Evolutionary conservation across 306 rosid genomes (phyloP), one percentile per base, ranked within the genome.

Genomic region (Sicyos edulis): DNA sequence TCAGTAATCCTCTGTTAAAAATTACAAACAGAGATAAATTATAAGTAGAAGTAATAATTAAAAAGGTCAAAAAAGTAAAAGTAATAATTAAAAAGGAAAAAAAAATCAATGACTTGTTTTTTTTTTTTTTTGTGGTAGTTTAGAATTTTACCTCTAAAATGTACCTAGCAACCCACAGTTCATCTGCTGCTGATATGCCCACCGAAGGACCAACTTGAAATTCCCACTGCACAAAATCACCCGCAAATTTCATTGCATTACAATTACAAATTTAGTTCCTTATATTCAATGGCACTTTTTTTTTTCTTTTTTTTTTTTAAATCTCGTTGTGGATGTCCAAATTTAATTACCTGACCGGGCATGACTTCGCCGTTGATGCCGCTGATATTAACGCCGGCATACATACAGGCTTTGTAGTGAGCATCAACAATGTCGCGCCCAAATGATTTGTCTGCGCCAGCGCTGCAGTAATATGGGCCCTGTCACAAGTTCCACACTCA

Each of bases 341-440:
- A 32, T 32, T 32, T 32, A 40, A 40, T 40, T 40, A 42, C 92
- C 66, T 88, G 92, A n/a, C 89, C 88, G 0, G 92, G 92, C 92
- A 88, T 88, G 37, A 88, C 92, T 88, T 88, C 92, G 8, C 80
- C 92, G 64, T 87, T 87, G 52, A 87, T 75, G 32, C 92, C 92
- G 70, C 92, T 78, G 16, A 87, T 85, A 80, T 82, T 83, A 76
- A 88, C 57, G 34, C 92, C 92, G 4, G 92, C 92, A 56, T 72
- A 83, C 17, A 88, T 37, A 57, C 92, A 88, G 1, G 89, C 88
- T 74, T 88, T 88, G 81, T 88, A 88, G 64, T 88, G 89, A 13
- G 92, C 63, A 15, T 88, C 80, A 12, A 88, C 92, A 21, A 88
- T 78, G 4, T 88, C 89, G 47, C 92, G 92, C 4, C 89, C 89